Evolutionary conservation across 2,329 filamentous ascomycete genomes (phyloP).

Genomic region (Chrysoporthe puriensis): DNA sequence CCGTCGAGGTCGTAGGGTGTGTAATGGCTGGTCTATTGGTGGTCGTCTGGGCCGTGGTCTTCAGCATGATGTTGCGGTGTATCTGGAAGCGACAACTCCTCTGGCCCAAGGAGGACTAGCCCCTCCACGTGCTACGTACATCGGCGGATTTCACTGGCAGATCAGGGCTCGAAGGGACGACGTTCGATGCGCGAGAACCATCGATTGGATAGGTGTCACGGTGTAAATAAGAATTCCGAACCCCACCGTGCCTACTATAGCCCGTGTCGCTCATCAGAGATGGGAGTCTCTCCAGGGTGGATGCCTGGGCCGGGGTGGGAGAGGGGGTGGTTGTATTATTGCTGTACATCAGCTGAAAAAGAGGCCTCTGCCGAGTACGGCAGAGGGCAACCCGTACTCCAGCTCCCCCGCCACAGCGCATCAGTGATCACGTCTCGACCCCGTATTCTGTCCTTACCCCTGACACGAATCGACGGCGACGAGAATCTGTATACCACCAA

Average conservation of each 20-base stretch:
- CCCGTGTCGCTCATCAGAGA: neutral
- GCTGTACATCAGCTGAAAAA: neutral
- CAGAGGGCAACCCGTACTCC: neutral
- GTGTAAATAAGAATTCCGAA: too few species aligned
- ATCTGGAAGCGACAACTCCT: conserved; percentile 65
- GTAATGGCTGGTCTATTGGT: conserved; percentile 69
- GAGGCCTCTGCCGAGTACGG: too few species aligned
- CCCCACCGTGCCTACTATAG: neutral
- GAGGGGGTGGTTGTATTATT: neutral
- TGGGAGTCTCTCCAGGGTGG: neutral
- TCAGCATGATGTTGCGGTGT: conserved; percentile 71
- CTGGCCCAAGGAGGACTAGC: conserved; percentile 28
- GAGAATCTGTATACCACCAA: too few species aligned
- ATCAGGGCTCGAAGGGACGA: too few species aligned
- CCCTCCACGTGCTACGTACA: neutral
- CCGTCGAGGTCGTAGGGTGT: conserved; percentile 69
- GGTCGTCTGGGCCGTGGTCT: conserved; percentile 69
- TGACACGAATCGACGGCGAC: neutral
- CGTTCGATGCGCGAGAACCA: too few species aligned
- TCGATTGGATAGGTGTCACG: too few species aligned
- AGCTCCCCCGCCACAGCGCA: neutral
- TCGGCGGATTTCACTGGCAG: neutral
- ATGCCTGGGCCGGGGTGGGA: too few species aligned
- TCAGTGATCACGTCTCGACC: neutral
- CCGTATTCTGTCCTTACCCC: neutral